Evolutionary conservation across 139 green algal genomes (phyloP), one percentile per base, ranked within the genome.

Genomic region (Coelastrella sp.): DNA sequence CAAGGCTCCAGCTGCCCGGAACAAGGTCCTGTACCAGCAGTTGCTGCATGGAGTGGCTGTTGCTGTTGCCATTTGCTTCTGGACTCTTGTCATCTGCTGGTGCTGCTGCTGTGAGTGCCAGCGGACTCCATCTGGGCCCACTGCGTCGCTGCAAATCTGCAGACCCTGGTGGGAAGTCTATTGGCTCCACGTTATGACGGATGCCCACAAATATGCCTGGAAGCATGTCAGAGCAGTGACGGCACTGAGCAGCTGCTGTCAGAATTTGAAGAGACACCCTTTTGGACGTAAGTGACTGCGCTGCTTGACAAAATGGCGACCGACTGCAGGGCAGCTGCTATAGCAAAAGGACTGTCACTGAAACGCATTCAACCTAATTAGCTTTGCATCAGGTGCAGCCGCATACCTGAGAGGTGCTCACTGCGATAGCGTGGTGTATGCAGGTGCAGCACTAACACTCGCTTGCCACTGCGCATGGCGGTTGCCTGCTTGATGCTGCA

Each of bases 401-500:
- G 60, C 84, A 5, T 25, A 93, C 92, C 92, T 92, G 92, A 90
- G 57, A 87, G 92, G 90, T 95, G 92, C 92, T 93, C 94, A n/a
- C 88, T 85, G 73, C 90, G 87, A 70, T 78, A 78, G 66, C 81
- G 80, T 8, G 81, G 88, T 70, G 58, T 19, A 11, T 73, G 35
- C 57, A 91, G 72, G 92, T 97, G 96, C 65, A 95, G 89, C 60
- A 97, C 93, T 12, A 97, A 87, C 57, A 76, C 73, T 57, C 72
- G 78, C 86, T 87, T 91, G 88, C 81, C 75, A 56, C 90, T 92
- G 20, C 92, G 91, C 35, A 96, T 84, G 10, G 94, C 94, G 3
- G 61, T 58, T 6, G 94, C 83, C 91, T 97, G 96, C 91, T 93
- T 94, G 20, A 92, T 72, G 15, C 49, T 94, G 93, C 96, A 97